These are phyloP conservation scores for Coix lacrymajobi DNA, from an alignment of 176 grass and related monocot species.

Conservation along the genomic window DNA sequence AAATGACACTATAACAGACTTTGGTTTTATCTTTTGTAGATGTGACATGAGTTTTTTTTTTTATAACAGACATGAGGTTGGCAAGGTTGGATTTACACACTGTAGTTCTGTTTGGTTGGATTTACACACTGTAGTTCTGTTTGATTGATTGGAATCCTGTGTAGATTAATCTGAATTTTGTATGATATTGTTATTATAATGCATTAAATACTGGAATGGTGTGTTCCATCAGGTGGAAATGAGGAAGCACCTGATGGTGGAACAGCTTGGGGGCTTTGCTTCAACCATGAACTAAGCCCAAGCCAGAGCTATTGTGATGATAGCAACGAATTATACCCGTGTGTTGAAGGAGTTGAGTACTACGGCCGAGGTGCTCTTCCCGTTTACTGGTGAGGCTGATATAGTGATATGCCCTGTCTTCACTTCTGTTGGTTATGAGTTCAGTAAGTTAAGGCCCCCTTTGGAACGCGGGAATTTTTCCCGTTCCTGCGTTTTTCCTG, in stretches of 20 bases:
- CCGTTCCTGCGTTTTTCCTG: too few species aligned
- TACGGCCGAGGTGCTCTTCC: slow-evolving; percentile 80
- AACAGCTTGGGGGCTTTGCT: slow-evolving; percentile 78
- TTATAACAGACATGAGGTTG: too few species aligned
- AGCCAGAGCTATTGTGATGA: slow-evolving; percentile 70
- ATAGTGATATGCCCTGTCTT: neutral
- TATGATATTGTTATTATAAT: neutral
- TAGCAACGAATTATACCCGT: slow-evolving; percentile 53
- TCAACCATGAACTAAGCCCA: slow-evolving; percentile 83
- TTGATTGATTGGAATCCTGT: neutral
- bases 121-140: neutral
- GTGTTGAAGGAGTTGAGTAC: slow-evolving; percentile 66
- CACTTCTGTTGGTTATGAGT: neutral
- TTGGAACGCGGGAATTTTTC: too few species aligned
- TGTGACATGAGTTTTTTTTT: too few species aligned
- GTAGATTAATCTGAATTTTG: neutral
- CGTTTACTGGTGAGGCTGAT: slow-evolving; percentile 57
- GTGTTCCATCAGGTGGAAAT: slow-evolving; percentile 55
- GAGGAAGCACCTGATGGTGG: slow-evolving; percentile 44
- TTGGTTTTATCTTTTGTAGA: neutral
- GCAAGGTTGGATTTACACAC: neutral
- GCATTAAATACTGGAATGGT: neutral
- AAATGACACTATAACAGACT: neutral
- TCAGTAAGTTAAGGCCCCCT: neutral
- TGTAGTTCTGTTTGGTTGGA: slow-evolving; percentile 8